Evolutionary conservation across 148 eudicot genomes (phyloP).

Genomic region (Gaultheria prostrata): DNA sequence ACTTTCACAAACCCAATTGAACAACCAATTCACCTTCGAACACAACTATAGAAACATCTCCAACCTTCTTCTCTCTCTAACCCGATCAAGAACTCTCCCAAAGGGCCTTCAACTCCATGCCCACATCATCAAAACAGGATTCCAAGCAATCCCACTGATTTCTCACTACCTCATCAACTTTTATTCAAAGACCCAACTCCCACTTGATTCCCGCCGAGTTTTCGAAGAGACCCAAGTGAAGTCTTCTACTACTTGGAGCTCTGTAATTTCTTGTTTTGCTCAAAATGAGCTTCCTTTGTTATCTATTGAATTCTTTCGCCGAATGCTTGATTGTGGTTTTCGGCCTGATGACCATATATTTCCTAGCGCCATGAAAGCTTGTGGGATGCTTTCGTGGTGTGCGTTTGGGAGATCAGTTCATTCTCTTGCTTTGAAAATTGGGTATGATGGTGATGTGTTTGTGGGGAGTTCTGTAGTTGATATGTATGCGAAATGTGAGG

Average conservation of each 20-base stretch:
- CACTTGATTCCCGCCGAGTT: conserved; percentile 43
- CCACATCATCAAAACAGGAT: conserved; percentile 60
- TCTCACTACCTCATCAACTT: conserved; percentile 76
- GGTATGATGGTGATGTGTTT: conserved; percentile 60
- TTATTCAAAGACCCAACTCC: conserved; percentile 64
- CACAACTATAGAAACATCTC: conserved; percentile 30
- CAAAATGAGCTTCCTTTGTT: conserved; percentile 39
- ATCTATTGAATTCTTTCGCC: conserved; percentile 27
- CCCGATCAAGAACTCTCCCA: conserved; percentile 42
- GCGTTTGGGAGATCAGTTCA: conserved; percentile 56
- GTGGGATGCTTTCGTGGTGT: conserved; percentile 37
- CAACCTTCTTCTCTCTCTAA: conserved; percentile 39
- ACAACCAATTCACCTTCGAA: not conserved
- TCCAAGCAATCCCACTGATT: conserved; percentile 53
- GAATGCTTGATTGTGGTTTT: conserved; percentile 27
- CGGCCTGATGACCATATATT: conserved; percentile 34
- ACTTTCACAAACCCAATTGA: conserved; percentile 1
- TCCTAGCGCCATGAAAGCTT: conserved; percentile 53
- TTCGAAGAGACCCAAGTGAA: conserved; percentile 52
- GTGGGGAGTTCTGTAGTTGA: conserved; percentile 78
- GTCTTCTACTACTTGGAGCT: conserved; percentile 52
- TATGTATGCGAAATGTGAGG: conserved; percentile 79
- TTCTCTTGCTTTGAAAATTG: conserved; percentile 56
- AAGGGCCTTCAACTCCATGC: conserved; percentile 67
- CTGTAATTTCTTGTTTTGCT: conserved; percentile 41